Evolutionary conservation across 345 rosid species (phyloP).

Genomic region (Rhodamnia rubescens): DNA sequence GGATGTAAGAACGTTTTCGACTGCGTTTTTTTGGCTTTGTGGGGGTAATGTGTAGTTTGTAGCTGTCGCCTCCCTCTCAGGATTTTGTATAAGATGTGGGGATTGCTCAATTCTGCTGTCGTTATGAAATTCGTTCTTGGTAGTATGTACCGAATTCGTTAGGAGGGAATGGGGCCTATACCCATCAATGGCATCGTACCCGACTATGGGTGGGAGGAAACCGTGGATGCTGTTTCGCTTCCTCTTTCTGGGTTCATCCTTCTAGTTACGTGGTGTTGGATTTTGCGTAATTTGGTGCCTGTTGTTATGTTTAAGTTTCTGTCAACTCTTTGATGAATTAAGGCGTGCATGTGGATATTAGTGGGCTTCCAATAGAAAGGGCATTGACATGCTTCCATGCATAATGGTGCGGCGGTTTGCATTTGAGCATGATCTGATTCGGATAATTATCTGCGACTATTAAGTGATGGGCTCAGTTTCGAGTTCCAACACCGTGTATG

Average conservation of each 20-base stretch:
- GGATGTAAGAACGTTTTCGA: conserved; percentile 22
- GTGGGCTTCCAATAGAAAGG: neutral
- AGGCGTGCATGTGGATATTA: neutral
- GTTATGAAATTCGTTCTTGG: neutral
- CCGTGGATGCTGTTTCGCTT: neutral
- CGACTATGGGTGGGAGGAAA: neutral
- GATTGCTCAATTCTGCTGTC: neutral
- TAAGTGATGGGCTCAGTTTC: neutral
- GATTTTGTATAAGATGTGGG: neutral
- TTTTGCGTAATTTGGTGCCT: neutral
- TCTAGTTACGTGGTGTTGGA: neutral
- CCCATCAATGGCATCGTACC: neutral
- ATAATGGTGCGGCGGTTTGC: neutral
- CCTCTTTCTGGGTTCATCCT: neutral
- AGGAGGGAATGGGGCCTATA: neutral
- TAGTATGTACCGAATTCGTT: neutral
- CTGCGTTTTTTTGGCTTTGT: neutral
- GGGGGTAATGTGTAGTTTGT: neutral
- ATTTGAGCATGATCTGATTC: neutral
- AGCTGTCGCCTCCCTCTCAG: neutral
- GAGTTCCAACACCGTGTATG: neutral
- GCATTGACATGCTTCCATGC: neutral
- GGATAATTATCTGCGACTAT: neutral
- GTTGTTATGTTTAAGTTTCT: neutral
- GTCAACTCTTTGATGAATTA: neutral